These are phyloP conservation scores for Stemphylium lycopersici DNA, from an alignment of 2,329 filamentous ascomycete genomes.

Conservation along the genomic window DNA sequence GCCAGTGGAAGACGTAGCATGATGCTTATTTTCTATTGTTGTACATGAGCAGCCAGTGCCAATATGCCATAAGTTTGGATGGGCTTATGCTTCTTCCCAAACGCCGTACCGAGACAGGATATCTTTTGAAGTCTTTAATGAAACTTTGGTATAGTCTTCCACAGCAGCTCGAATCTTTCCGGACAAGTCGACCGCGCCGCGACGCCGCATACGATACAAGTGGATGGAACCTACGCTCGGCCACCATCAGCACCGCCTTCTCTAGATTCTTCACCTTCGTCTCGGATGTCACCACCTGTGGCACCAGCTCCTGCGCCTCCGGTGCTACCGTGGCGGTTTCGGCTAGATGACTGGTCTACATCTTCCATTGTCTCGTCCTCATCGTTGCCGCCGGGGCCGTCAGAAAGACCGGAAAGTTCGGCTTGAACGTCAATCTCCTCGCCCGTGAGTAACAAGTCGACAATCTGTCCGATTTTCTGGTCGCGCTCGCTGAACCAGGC, in stretches of 20 bases:
- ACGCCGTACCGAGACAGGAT: slow-evolving; percentile 40
- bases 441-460: slow-evolving; percentile 83
- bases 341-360: slow-evolving; percentile 51
- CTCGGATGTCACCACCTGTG: slow-evolving; percentile 87
- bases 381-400: slow-evolving; percentile 60
- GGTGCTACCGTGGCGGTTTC: slow-evolving; percentile 53
- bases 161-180: slow-evolving; percentile 25
- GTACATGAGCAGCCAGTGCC: slow-evolving; percentile 38
- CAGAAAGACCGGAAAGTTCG: slow-evolving; percentile 67
- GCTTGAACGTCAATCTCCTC: slow-evolving; percentile 81
- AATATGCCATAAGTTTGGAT: slow-evolving; percentile 25
- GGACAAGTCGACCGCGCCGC: slow-evolving; percentile 43
- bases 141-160: slow-evolving; percentile 26
- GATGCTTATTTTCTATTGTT: slow-evolving; percentile 46
- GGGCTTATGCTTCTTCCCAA: slow-evolving; percentile 32
- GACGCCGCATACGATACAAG: slow-evolving; percentile 41
- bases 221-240: slow-evolving; percentile 89
- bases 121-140: slow-evolving; percentile 20
- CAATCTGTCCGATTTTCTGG: slow-evolving; percentile 84
- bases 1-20: slow-evolving; percentile 32
- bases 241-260: slow-evolving; percentile 96
- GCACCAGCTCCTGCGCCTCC: slow-evolving; percentile 86
- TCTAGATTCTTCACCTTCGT: slow-evolving; percentile 85
- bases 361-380: slow-evolving; percentile 71
- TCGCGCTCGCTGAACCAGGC: slow-evolving; percentile 86